These are phyloP conservation scores for Pseudopyricularia javanii DNA, from an alignment of 2,329 filamentous ascomycete species.

Conservation along the genomic window DNA sequence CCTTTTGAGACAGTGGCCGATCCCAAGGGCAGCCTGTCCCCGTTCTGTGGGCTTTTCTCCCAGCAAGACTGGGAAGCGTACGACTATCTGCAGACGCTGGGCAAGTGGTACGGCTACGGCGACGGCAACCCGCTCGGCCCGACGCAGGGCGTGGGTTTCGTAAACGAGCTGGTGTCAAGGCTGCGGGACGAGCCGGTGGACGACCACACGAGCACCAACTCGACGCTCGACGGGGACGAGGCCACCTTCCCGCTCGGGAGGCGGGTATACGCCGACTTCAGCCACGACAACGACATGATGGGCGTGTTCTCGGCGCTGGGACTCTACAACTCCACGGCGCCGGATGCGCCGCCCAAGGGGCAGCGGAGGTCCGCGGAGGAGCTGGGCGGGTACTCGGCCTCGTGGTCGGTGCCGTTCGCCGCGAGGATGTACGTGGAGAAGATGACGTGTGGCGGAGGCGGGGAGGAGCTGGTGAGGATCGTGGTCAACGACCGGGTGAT, in stretches of 20 bases:
- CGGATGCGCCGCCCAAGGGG: constrained; percentile 32
- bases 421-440: constrained; percentile 79
- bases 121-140: constrained; percentile 67
- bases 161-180: constrained; percentile 77
- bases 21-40: constrained; percentile 40
- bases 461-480: constrained; percentile 63
- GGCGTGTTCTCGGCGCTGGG: constrained; percentile 66
- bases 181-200: constrained; percentile 56
- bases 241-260: constrained; percentile 61
- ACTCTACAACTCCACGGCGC: constrained; percentile 55
- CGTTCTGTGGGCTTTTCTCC: constrained; percentile 68
- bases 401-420: constrained; percentile 74
- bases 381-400: constrained; percentile 58
- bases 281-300: constrained; percentile 81
- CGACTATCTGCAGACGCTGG: constrained; percentile 67
- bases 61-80: constrained; percentile 63
- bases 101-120: constrained; percentile 76
- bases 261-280: constrained; percentile 75
- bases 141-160: constrained; percentile 77
- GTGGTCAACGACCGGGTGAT: constrained; percentile 77
- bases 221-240: constrained; percentile 56
- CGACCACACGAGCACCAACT: constrained; percentile 67
- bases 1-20: constrained; percentile 71
- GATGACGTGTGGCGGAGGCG: constrained; percentile 49
- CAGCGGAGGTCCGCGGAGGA: constrained; percentile 35